A percentile compares a stretch with the other conserved stretches of the same genome.
Evolutionary conservation across 108 stramenopile species (phyloP).

Genomic region (Cyclostephanos invisitatus): DNA sequence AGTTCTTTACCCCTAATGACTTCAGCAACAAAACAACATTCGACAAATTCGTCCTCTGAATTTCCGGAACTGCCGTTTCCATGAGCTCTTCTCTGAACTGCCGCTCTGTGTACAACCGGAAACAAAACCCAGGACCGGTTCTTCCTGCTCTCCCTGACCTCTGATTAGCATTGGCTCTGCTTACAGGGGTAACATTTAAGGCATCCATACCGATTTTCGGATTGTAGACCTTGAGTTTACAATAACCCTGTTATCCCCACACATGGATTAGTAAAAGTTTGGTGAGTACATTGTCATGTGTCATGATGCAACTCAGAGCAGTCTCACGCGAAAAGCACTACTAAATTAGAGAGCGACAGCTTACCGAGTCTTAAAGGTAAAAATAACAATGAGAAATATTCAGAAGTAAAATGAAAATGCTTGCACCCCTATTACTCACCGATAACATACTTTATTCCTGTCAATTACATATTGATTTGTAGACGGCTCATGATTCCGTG

Average conservation of each 20-base stretch:
- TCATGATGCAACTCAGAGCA: too few species aligned
- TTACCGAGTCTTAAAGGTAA: slow-evolving; percentile 55
- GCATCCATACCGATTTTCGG: slow-evolving; percentile 99
- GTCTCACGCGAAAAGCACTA: too few species aligned
- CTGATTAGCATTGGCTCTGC: slow-evolving; percentile 98
- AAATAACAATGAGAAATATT: slow-evolving; percentile 24
- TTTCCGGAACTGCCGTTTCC: slow-evolving; percentile 95
- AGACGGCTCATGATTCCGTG: background rate
- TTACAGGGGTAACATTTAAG: slow-evolving; percentile 94
- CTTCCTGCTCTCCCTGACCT: slow-evolving; percentile 95
- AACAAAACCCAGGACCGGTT: slow-evolving; percentile 96
- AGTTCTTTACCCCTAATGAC: slow-evolving; percentile 91
- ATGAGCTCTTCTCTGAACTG: slow-evolving; percentile 96
- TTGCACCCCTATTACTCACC: slow-evolving; percentile 3
- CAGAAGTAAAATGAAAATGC: background rate
- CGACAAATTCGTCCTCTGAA: slow-evolving; percentile 94
- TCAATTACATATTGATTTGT: background rate
- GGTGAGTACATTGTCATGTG: too few species aligned
- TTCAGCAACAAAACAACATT: slow-evolving; percentile 99
- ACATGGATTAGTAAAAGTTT: too few species aligned
- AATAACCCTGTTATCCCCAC: slow-evolving; percentile 65
- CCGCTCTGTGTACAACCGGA: slow-evolving; percentile 96
- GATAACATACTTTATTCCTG: slow-evolving; percentile 11
- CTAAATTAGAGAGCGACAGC: too few species aligned
- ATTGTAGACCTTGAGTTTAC: slow-evolving; percentile 99